Percentiles rank a stretch among this genome's conserved stretches.
Evolutionary conservation across 1,139 yeast genomes (phyloP).

Genomic region (Saccharomycopsis phalli): DNA sequence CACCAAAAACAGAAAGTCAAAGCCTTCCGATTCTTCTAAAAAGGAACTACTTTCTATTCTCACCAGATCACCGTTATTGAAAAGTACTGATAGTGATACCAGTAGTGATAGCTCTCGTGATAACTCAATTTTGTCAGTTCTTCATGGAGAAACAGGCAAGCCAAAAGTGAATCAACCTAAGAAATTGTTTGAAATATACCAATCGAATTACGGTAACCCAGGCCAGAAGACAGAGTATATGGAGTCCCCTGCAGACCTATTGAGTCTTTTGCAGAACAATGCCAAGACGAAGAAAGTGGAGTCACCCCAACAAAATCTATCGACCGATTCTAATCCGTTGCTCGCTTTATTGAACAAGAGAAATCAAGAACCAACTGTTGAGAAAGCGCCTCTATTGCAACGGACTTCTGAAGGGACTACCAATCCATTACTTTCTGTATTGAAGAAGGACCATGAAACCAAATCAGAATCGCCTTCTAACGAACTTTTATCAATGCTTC

Average conservation of each 20-base stretch:
- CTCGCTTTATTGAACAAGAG: background rate
- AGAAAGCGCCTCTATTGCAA: background rate
- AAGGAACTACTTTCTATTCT: conserved; percentile 16
- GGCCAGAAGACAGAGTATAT: too few species aligned
- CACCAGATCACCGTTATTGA: conserved; percentile 6
- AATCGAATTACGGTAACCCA: too few species aligned
- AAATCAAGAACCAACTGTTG: background rate
- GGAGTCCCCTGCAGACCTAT: too few species aligned
- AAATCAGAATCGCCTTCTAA: background rate
- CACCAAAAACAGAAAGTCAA: conserved; percentile 5
- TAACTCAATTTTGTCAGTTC: too few species aligned
- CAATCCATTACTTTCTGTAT: background rate
- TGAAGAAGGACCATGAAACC: background rate
- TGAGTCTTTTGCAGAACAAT: background rate
- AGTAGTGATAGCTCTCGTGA: background rate
- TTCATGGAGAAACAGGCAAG: background rate
- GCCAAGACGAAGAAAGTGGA: too few species aligned
- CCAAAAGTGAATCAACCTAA: conserved; percentile 1
- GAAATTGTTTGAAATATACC: too few species aligned
- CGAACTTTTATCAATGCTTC: background rate
- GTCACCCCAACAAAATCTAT: too few species aligned
- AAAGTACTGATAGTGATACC: background rate
- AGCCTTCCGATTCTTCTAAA: conserved; percentile 11
- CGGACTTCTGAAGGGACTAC: background rate
- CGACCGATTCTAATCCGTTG: background rate